phyloP scores from a whole-genome alignment of 306 rosid species.

The Alnus rubra region DNA sequence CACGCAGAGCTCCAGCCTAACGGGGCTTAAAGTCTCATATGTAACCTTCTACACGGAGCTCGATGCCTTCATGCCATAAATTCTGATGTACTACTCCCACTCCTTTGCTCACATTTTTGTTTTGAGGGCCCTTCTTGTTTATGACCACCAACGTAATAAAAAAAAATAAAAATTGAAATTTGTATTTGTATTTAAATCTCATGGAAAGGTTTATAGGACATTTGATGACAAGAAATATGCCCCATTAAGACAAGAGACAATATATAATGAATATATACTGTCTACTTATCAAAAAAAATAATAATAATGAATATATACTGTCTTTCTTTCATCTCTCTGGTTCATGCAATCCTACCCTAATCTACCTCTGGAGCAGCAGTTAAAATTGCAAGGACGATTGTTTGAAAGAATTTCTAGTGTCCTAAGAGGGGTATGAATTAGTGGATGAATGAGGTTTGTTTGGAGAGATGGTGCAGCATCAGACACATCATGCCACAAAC shows the following conservation, averaged over 20 bases:
- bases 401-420: no score
- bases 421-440: no score
- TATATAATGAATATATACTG: neutral
- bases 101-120: slow-evolving; percentile 44
- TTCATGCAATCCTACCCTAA: slow-evolving; percentile 4
- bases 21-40: slow-evolving; percentile 29
- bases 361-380: neutral
- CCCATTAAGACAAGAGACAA: neutral
- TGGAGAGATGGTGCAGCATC: no score
- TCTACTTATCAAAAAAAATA: no score
- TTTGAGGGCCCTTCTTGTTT: slow-evolving; percentile 24
- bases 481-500: no score
- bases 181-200: neutral
- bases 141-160: slow-evolving; percentile 24
- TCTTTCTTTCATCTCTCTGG: slow-evolving; percentile 4
- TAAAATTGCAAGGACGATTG: no score
- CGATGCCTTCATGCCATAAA: slow-evolving; percentile 35
- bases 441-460: no score
- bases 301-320: neutral
- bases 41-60: slow-evolving; percentile 18
- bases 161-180: slow-evolving; percentile 14
- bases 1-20: slow-evolving; percentile 25
- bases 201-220: neutral
- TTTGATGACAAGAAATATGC: neutral
- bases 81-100: slow-evolving; percentile 34